Evolutionary conservation across 2,329 filamentous ascomycete genomes (phyloP), one percentile per base, ranked within the genome.

Genomic region (Curvularia lunata): DNA sequence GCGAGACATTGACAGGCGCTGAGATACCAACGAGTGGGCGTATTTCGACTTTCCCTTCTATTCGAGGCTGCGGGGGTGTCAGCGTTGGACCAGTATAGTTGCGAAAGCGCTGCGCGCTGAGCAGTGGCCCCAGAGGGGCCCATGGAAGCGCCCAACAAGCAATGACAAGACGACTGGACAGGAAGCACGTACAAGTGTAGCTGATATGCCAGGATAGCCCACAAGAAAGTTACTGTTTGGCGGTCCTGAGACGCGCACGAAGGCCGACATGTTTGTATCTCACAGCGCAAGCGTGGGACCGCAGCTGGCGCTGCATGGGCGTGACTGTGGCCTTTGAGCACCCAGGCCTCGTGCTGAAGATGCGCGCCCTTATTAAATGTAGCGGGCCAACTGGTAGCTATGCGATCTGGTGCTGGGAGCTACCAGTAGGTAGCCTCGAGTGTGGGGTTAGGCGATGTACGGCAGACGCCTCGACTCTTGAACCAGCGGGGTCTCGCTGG

Each of bases 31-130:
- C 84, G 53, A 88, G 88, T 41, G 95, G 95, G 59, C 95, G 88
- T 70, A 99, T 95, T 81, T 98, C 95, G 75, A 99, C 95, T 76
- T 95, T 96, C 70, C 95, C 95, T 83, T 97, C 94, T 80, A 99
- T 94, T 75, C 95, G 91, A 72, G 95, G 95, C 92, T 97, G 73
- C 46, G 51, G 25, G 27, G 41, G 34, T 59, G 68, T 74, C 64
- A 75, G 70, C 63, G 64, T 45, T 41, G 52, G 52, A 48, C 40
- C 32, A 57, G 52, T 60, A 38, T 16, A 37, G 45, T 48, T 38
- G 48, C 38, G 45, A 54, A 48, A 52, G 54, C 48, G 46, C 51
- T 37, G 45, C 38, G 30, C 47, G 62, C 30, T 48, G 37, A 49
- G 23, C 25, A 37, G 40, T 28, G 37, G 54, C 40, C 19, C 45